Percentiles rank a stretch among this genome's conserved stretches.
These are phyloP conservation scores for Citrus reticulata DNA, from an alignment of 345 rosid species.

Conservation along the genomic window DNA sequence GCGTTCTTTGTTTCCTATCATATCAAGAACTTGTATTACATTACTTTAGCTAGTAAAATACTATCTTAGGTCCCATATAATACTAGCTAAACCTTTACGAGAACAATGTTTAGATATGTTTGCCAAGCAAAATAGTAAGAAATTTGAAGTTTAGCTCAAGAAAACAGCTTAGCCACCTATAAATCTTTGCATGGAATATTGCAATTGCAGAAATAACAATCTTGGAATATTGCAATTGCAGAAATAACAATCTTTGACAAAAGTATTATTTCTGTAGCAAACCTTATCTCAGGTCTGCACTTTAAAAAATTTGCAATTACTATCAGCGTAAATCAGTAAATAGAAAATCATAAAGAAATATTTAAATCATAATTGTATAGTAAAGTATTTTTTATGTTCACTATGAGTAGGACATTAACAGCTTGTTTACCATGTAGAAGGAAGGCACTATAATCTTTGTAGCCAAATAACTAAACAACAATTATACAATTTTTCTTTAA, in stretches of 20 bases:
- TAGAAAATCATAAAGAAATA: background rate
- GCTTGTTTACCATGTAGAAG: background rate
- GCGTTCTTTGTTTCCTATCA: background rate
- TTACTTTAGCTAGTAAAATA: background rate
- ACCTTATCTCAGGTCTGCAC: constrained; percentile 51
- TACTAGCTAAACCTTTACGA: background rate
- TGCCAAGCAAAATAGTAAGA: background rate
- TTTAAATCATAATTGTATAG: background rate
- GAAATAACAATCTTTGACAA: constrained; percentile 52
- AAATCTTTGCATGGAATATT: constrained; percentile 33
- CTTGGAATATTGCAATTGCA: constrained; percentile 31
- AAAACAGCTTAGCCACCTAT: constrained; percentile 40
- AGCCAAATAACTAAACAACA: background rate
- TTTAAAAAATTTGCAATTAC: background rate
- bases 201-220: constrained; percentile 34
- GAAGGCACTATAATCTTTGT: background rate
- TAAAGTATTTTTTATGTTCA: background rate
- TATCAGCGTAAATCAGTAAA: background rate
- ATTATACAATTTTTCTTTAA: background rate
- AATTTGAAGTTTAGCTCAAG: background rate
- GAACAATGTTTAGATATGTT: background rate
- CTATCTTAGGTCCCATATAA: background rate
- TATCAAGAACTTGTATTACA: background rate
- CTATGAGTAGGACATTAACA: too few relatives aligned
- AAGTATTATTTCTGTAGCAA: constrained; percentile 56